Conservation (phyloP, 352 stramenopile species). For the Phytopythium cucurbitacearum region DNA sequence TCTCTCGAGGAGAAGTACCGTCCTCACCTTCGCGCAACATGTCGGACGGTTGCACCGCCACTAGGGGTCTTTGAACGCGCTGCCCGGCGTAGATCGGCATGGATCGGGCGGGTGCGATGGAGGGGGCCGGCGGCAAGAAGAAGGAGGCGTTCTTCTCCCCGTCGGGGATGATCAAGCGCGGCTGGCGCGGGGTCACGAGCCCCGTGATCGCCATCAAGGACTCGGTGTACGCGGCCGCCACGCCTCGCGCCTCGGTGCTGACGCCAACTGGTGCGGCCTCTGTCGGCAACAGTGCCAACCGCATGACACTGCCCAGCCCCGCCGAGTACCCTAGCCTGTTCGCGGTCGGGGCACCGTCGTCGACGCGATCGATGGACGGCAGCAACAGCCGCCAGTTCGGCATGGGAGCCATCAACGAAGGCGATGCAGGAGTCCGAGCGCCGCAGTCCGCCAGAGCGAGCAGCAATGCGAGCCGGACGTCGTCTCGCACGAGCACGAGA, state of each 20-base stretch:
- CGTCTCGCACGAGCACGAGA: constrained; percentile 18
- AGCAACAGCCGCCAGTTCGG: background rate
- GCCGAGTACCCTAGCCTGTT: constrained; percentile 75
- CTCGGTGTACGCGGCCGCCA: constrained; percentile 40
- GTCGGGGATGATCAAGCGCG: constrained; percentile 52
- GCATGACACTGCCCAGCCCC: constrained; percentile 38
- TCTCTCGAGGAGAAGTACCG: too few relatives aligned
- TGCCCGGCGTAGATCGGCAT: constrained; percentile 10
- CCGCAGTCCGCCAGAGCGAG: constrained; percentile 31
- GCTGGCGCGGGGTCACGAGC: constrained; percentile 61
- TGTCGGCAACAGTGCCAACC: constrained; percentile 20
- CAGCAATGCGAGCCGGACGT: constrained; percentile 15
- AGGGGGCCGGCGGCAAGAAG: constrained; percentile 32
- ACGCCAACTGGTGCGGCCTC: constrained; percentile 10
- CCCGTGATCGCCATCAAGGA: constrained; percentile 63
- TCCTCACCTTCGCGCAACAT: constrained; percentile 9
- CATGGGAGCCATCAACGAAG: constrained; percentile 6
- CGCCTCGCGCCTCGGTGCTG: constrained; percentile 28
- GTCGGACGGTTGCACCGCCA: constrained; percentile 5
- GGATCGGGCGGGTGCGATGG: constrained; percentile 8
- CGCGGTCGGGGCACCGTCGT: constrained; percentile 43
- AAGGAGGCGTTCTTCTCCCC: constrained; percentile 41
- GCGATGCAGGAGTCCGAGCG: constrained; percentile 12
- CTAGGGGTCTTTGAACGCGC: background rate
- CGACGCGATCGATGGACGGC: constrained; percentile 31